These are phyloP conservation scores for Apiotrichum laibachii DNA, from an alignment of 1,284 basidiomycete species.

Conservation along the genomic window DNA sequence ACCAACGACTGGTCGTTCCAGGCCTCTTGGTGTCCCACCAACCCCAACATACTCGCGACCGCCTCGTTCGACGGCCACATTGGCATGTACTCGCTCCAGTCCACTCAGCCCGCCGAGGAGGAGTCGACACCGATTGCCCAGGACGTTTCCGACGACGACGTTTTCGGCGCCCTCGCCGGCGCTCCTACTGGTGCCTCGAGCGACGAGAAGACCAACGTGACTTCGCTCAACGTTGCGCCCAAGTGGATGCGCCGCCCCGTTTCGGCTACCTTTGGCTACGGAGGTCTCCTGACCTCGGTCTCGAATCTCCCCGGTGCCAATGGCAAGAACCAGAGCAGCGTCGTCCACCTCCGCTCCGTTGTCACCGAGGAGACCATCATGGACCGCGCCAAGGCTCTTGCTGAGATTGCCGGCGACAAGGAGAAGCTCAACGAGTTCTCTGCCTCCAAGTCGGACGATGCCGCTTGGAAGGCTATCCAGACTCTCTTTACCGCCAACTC, in stretches of 20 bases:
- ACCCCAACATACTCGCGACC: conserved; percentile 81
- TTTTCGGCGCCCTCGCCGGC: conserved; percentile 64
- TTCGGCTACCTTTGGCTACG: conserved; percentile 85
- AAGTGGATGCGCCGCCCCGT: conserved; percentile 90
- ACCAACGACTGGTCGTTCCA: conserved; percentile 98
- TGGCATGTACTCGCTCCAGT: conserved; percentile 82
- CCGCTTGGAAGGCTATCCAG: conserved; percentile 82
- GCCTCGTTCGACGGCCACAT: conserved; percentile 80
- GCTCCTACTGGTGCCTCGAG: conserved; percentile 61
- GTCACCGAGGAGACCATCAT: conserved; percentile 76
- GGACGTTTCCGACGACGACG: conserved; percentile 50
- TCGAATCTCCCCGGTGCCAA: conserved; percentile 69
- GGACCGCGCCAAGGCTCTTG: conserved; percentile 70
- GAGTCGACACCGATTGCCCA: conserved; percentile 34
- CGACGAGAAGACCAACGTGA: conserved; percentile 50
- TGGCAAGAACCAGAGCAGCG: conserved; percentile 72
- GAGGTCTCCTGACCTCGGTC: conserved; percentile 78
- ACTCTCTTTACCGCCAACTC: conserved; percentile 88
- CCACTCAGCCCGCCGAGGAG: conserved; percentile 64
- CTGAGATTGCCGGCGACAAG: conserved; percentile 61
- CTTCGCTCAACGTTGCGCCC: conserved; percentile 85
- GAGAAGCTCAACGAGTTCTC: conserved; percentile 67
- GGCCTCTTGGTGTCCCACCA: conserved; percentile 92
- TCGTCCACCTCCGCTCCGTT: conserved; percentile 72
- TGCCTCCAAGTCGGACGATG: conserved; percentile 56